A percentile compares a stretch with the other conserved stretches of the same genome.
Evolutionary conservation across 2,329 filamentous ascomycete genomes (phyloP).

Genomic region (Ascochyta lentis): DNA sequence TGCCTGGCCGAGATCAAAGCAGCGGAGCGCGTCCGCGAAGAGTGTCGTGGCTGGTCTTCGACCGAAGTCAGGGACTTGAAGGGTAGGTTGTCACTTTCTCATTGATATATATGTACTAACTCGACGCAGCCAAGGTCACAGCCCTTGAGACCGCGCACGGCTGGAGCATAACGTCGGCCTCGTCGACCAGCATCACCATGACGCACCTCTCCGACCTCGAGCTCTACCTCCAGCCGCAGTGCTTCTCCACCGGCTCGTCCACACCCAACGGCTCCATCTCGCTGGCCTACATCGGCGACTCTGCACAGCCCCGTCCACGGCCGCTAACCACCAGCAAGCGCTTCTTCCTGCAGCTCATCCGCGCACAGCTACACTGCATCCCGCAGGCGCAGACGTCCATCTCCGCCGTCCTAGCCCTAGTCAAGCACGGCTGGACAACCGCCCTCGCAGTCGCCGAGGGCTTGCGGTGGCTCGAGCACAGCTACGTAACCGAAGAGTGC

Average conservation of each 20-base stretch:
- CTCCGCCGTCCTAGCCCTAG: constrained; percentile 63
- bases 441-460: constrained; percentile 66
- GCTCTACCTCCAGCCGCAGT: constrained; percentile 71
- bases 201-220: constrained; percentile 75
- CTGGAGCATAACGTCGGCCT: constrained; percentile 73
- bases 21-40: constrained; percentile 82
- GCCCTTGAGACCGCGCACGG: constrained; percentile 70
- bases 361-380: constrained; percentile 69
- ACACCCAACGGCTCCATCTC: constrained; percentile 61
- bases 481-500: constrained; percentile 68
- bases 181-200: constrained; percentile 70
- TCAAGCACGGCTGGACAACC: constrained; percentile 71
- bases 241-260: constrained; percentile 62
- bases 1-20: constrained; percentile 78
- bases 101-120: constrained; percentile 45
- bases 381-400: constrained; percentile 65
- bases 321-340: constrained; percentile 70
- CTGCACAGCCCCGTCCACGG: constrained; percentile 59
- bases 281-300: constrained; percentile 71
- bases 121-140: constrained; percentile 65
- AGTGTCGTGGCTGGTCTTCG: constrained; percentile 87
- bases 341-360: constrained; percentile 77
- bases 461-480: constrained; percentile 66
- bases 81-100: constrained; percentile 57
- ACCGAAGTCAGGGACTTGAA: constrained; percentile 82